These are phyloP conservation scores for Symbiodinium natans DNA, from an alignment of 73 alveolate genomes.

Conservation along the genomic window DNA sequence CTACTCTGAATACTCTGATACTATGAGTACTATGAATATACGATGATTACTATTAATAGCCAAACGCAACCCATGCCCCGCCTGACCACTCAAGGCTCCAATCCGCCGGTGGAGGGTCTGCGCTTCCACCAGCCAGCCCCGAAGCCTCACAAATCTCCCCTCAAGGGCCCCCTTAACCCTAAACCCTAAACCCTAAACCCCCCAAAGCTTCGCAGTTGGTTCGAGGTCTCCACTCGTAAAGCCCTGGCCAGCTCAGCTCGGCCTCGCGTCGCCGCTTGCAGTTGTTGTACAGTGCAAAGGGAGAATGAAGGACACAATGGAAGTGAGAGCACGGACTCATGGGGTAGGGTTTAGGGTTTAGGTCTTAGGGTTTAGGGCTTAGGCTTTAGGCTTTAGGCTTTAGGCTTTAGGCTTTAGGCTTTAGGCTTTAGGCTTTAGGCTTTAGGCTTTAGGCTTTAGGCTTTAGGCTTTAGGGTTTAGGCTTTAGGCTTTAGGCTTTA, in stretches of 20 bases:
- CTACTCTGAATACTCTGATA: too few relatives aligned
- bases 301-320: neutral
- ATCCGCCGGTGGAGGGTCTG: slow-evolving; percentile 37
- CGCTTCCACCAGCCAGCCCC: slow-evolving; percentile 86
- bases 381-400: too few relatives aligned
- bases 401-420: too few relatives aligned
- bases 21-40: too few relatives aligned
- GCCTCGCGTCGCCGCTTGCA: neutral
- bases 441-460: too few relatives aligned
- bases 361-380: too few relatives aligned
- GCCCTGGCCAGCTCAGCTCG: slow-evolving; percentile 83
- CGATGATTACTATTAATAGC: too few relatives aligned
- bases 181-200: too few relatives aligned
- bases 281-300: neutral
- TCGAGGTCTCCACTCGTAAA: slow-evolving; percentile 26
- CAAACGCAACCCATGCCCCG: neutral
- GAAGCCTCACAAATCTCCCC: slow-evolving; percentile 51
- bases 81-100: slow-evolving; percentile 76
- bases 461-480: too few relatives aligned
- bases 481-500: neutral
- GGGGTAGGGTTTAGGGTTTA: too few relatives aligned
- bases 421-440: too few relatives aligned
- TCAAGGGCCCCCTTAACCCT: too few relatives aligned
- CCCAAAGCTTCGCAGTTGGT: neutral
- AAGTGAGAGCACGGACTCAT: neutral